Conservation (phyloP, 352 stramenopile genomes). For the Pythium plurisporium region DNA sequence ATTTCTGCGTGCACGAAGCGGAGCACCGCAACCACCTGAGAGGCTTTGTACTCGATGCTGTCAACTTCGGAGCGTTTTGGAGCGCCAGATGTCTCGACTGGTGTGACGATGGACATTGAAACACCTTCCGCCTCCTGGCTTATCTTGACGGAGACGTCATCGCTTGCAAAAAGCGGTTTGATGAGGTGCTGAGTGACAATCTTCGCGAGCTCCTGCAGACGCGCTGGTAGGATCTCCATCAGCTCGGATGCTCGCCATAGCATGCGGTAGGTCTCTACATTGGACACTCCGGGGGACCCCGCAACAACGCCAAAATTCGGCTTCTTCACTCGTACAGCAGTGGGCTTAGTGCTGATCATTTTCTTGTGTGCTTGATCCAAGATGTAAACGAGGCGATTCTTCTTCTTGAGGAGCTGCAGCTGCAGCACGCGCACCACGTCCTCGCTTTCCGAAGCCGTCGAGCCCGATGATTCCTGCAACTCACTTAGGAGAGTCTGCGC, state of each 20-base stretch:
- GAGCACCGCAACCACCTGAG: slow-evolving; percentile 44
- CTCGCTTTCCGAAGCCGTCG: not conserved
- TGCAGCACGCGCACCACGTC: slow-evolving; percentile 42
- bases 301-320: not conserved
- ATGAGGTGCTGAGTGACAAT: slow-evolving; percentile 41
- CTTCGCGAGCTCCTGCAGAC: slow-evolving; percentile 57
- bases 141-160: slow-evolving; percentile 20
- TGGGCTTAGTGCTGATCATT: slow-evolving; percentile 38
- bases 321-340: slow-evolving; percentile 26
- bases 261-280: slow-evolving; percentile 9
- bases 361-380: slow-evolving; percentile 44
- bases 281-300: not conserved
- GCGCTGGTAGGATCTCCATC: slow-evolving; percentile 35
- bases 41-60: slow-evolving; percentile 16
- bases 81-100: not conserved
- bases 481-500: slow-evolving; percentile 34
- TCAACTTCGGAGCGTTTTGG: slow-evolving; percentile 9
- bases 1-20: slow-evolving; percentile 53
- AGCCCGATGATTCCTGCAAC: slow-evolving; percentile 5
- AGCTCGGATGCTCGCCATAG: slow-evolving; percentile 62
- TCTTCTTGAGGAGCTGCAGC: slow-evolving; percentile 49
- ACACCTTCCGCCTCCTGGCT: slow-evolving; percentile 21
- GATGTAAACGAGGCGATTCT: slow-evolving; percentile 42
- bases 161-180: slow-evolving; percentile 39
- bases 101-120: slow-evolving; percentile 21